Evolutionary conservation across 805 yeast genomes (phyloP).

Genomic region (Grigorovia transvaalensis): DNA sequence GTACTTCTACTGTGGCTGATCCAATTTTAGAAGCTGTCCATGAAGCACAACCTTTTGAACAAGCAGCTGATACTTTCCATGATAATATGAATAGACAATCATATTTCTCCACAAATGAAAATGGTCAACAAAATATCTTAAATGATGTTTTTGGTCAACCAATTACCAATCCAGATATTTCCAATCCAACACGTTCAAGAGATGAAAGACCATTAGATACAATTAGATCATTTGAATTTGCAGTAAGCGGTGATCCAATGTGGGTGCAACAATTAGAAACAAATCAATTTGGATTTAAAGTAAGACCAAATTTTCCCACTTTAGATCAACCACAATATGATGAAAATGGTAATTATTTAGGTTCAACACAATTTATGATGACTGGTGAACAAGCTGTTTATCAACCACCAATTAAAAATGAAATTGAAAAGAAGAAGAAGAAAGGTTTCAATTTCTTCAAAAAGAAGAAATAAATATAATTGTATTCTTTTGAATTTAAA

Average conservation of each 20-base stretch:
- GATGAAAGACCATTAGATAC: conserved; percentile 97
- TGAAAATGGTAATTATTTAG: conserved; percentile 4
- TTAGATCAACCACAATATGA: conserved; percentile 16
- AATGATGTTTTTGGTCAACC: conserved; percentile 78
- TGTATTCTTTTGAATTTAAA: background rate
- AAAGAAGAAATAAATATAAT: conserved; percentile 33
- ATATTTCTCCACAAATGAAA: conserved; percentile 24
- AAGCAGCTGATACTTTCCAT: conserved; percentile 31
- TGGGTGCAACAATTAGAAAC: conserved; percentile 78
- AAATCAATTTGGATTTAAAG: conserved; percentile 71
- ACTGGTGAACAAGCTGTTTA: conserved; percentile 49
- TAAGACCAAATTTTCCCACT: conserved; percentile 57
- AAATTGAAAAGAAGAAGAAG: conserved; percentile 31
- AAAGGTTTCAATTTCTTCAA: conserved; percentile 78
- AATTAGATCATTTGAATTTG: conserved; percentile 83
- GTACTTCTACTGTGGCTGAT: conserved; percentile 67
- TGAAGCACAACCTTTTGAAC: conserved; percentile 93
- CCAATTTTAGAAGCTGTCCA: conserved; percentile 90
- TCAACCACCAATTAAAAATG: conserved; percentile 40
- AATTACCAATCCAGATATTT: conserved; percentile 69
- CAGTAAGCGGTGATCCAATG: conserved; percentile 68
- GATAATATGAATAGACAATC: conserved; percentile 32
- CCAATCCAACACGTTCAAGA: conserved; percentile 87
- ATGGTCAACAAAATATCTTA: conserved; percentile 34
- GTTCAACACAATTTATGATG: conserved; percentile 15